Evolutionary conservation across 1,284 basidiomycete genomes (phyloP), one percentile per base, ranked within the genome.

Genomic region (Schizophyllum amplum): DNA sequence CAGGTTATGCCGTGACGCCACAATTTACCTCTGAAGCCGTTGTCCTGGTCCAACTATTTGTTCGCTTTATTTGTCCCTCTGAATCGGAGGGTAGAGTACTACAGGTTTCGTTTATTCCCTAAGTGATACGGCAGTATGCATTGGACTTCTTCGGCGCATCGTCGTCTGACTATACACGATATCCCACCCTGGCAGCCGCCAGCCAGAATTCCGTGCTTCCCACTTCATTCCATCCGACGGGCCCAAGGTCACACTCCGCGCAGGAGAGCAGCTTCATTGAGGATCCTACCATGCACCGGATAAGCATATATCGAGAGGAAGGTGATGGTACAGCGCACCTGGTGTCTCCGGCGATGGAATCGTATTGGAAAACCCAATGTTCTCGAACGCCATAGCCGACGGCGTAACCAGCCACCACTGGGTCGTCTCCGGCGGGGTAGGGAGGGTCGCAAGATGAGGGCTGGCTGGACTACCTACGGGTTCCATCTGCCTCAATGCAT

Each of bases 181-280:
- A 20, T 46, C 26, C 79, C 26, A 96, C 86, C 56, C 93, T 75
- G 46, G 80, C 79, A 50, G 81, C 84, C 1, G 83, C 84, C 1
- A 96, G 67, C 91, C 91, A 95, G 68, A 89, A 93, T 68, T 93
- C 88, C 15, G 73, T 77, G 1, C 84, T 85, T 5, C 88, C 87
- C 61, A 87, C 87, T 63, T 86, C 81, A 61, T 81, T 82, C 92
- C 92, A 97, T 0, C 94, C 94, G 7, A 98, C 64, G 1, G 94
- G 93, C 0, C 94, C 94, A 4, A 94, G 75, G 67, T 96, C 93
- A 65, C 94, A 98, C 66, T 95, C 93, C 0, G 90, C 93, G 65
- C 94, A 97, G 15, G 84, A 82, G 25, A 98, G 75, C 55, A 92
- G 81, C 66, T 94, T 94, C 60, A 90, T 67, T 59, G 69, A 72